Base-by-base conservation (phyloP, 75 land plant species). In the Sequoia sempervirens region DNA sequence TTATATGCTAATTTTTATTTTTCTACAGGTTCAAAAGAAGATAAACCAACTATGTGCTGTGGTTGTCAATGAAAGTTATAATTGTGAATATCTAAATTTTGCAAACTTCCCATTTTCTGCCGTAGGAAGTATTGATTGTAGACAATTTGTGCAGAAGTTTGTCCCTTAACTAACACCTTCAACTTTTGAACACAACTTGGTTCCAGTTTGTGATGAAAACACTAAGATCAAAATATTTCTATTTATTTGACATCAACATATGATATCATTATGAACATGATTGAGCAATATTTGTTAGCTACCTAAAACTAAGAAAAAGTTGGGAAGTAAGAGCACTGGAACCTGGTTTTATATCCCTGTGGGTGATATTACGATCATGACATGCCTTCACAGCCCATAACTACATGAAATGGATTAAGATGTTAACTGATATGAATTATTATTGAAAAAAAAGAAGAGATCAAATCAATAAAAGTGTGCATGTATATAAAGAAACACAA, bases 271-370 rank as follows among this genome's bases (percentile, higher is more conserved):
- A 43, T 43, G 4, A n/a, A 78, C 45, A n/a, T 11, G 15, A 78
- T 45, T 78, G 14, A 45, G 2, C 17, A 78, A 78, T 10, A 78
- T 78, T 78, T 40, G 43, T 45, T 23, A 11, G 50, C 30, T 45
- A 37, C 4, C 15, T 78, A 45, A 43, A 78, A 23, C 45, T 78
- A 78, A 75, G 66, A 75, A 43, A 52, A 78, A 78, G 46, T 41
- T 9, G 13, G 50, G 36, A 78, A 78, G 46, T 28, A 78, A 75
- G 78, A 75, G 32, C 11, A 78, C 46, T 46, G 85, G 87, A 82
- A 96, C 98, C 98, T 80, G 99, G 99, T 88, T 97, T 97, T 30
- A 97, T 94, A 82, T 97, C 99, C 78, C 99, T 92, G 84, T 97
- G 99, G 74, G 98, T 97, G 83, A 97, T 96, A 85, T 94, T 93